These are phyloP conservation scores for Westerdykella ornata DNA, from an alignment of 2,329 filamentous ascomycete genomes.

Conservation along the genomic window DNA sequence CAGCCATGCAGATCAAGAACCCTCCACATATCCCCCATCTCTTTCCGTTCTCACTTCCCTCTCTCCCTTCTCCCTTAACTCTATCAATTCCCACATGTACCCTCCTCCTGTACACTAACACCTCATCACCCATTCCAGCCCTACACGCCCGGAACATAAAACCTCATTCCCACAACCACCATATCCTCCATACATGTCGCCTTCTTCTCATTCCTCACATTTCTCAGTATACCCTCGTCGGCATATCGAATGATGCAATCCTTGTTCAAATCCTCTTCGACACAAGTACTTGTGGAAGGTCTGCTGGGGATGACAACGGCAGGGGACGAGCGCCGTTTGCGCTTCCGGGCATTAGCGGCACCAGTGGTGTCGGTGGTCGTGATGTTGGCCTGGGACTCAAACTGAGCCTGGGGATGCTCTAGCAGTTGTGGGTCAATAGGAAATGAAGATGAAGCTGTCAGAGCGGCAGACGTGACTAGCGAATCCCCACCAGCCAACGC, in stretches of 20 bases:
- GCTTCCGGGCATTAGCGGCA: neutral
- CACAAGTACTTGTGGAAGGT: too few species aligned
- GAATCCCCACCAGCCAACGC: too few species aligned
- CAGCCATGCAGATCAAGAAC: too few species aligned
- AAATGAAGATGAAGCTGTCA: too few species aligned
- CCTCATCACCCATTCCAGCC: neutral
- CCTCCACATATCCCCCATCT: neutral
- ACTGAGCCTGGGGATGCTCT: slow-evolving; percentile 9
- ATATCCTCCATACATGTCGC: slow-evolving; percentile 39
- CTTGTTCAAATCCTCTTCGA: slow-evolving; percentile 15
- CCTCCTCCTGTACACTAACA: too few species aligned
- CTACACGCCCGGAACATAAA: slow-evolving; percentile 28
- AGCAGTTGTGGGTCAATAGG: neutral
- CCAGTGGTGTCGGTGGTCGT: slow-evolving; percentile 3
- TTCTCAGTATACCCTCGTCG: slow-evolving; percentile 28
- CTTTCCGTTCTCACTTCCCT: neutral
- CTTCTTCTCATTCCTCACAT: slow-evolving; percentile 35
- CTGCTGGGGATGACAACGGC: slow-evolving; percentile 19
- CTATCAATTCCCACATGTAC: too few species aligned
- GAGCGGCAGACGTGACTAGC: too few species aligned
- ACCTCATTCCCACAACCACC: slow-evolving; percentile 40
- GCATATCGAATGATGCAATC: slow-evolving; percentile 35
- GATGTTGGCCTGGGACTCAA: slow-evolving; percentile 7
- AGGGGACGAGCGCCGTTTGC: slow-evolving; percentile 8
- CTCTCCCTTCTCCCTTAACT: too few species aligned